A percentile compares a stretch with the other conserved stretches of the same genome.
These are phyloP conservation scores for Gryganskiella cystojenkinii DNA, from an alignment of 192 early-diverging fungal species.

Conservation along the genomic window DNA sequence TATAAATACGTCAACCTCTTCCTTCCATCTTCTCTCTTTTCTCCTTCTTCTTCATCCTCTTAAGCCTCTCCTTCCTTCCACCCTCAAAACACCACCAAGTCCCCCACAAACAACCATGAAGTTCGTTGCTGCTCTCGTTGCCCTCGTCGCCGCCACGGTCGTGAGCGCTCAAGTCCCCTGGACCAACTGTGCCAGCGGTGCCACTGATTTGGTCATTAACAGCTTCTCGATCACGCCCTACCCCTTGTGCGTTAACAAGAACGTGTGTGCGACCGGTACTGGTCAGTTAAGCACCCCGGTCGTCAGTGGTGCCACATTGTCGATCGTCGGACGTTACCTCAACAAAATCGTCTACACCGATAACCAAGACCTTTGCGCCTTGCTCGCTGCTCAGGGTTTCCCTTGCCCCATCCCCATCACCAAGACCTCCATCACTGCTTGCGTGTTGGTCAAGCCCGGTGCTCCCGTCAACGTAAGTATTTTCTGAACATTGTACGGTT, in stretches of 20 bases:
- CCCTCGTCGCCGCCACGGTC: constrained; percentile 51
- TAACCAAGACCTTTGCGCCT: constrained; percentile 27
- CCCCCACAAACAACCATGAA: constrained; percentile 44
- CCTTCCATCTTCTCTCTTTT: too few relatives aligned
- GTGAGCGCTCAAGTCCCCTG: constrained; percentile 56
- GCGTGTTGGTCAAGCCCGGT: constrained; percentile 17
- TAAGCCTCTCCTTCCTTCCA: too few relatives aligned
- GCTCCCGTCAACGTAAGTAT: constrained; percentile 13
- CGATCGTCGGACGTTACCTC: constrained; percentile 21
- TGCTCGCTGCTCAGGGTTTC: constrained; percentile 8
- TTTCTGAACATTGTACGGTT: too few relatives aligned
- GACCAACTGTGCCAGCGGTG: constrained; percentile 52
- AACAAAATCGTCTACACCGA: constrained; percentile 32
- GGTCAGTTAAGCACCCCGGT: constrained; percentile 45
- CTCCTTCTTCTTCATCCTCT: too few relatives aligned
- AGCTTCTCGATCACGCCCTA: constrained; percentile 53
- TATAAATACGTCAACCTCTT: too few relatives aligned
- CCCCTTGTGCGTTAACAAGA: constrained; percentile 43
- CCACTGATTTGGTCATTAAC: constrained; percentile 57
- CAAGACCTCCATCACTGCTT: constrained; percentile 21
- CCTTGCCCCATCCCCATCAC: constrained; percentile 36
- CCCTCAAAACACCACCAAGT: too few relatives aligned
- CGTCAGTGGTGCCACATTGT: constrained; percentile 11
- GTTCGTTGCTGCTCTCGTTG: constrained; percentile 58
- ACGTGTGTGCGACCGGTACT: constrained; percentile 39